Percentiles rank a stretch among this genome's conserved stretches.
phyloP scores from a whole-genome alignment of 768 basidiomycete species.

The Termitomyces heimii region DNA sequence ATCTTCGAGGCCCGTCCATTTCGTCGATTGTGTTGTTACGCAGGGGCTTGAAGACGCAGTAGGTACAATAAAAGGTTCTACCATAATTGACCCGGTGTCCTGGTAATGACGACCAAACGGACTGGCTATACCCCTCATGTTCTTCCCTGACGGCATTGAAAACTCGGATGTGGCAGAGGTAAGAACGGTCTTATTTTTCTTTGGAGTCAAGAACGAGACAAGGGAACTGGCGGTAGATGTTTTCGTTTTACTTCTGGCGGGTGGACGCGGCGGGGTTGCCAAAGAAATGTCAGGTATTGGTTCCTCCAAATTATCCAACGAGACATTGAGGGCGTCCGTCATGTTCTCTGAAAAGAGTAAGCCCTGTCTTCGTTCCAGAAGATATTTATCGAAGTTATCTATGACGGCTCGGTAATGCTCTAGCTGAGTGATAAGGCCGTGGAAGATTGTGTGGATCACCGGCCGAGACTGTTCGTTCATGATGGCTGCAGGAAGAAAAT shows the following conservation, averaged over 20 bases:
- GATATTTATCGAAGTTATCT: constrained; percentile 76
- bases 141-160: constrained; percentile 37
- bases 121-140: constrained; percentile 50
- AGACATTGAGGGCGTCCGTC: constrained; percentile 78
- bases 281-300: constrained; percentile 21
- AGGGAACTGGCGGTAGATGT: constrained; percentile 52
- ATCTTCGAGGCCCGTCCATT: constrained; percentile 59
- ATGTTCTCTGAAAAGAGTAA: constrained; percentile 89
- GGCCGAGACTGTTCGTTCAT: constrained; percentile 73
- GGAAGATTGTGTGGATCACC: constrained; percentile 74
- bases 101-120: constrained; percentile 87
- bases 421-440: constrained; percentile 75
- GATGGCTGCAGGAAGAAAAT: constrained; percentile 56
- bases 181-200: constrained; percentile 47
- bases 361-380: constrained; percentile 83
- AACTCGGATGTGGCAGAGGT: constrained; percentile 32
- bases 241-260: constrained; percentile 44
- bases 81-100: constrained; percentile 60
- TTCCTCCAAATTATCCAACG: constrained; percentile 56
- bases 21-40: constrained; percentile 46
- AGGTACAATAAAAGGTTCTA: constrained; percentile 66
- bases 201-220: constrained; percentile 76
- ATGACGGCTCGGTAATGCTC: constrained; percentile 74
- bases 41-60: constrained; percentile 56
- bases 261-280: constrained; percentile 27